A percentile compares a stretch with the other conserved stretches of the same genome.
Evolutionary conservation across 768 basidiomycete genomes (phyloP).

Genomic region (Lactarius hengduanensis): DNA sequence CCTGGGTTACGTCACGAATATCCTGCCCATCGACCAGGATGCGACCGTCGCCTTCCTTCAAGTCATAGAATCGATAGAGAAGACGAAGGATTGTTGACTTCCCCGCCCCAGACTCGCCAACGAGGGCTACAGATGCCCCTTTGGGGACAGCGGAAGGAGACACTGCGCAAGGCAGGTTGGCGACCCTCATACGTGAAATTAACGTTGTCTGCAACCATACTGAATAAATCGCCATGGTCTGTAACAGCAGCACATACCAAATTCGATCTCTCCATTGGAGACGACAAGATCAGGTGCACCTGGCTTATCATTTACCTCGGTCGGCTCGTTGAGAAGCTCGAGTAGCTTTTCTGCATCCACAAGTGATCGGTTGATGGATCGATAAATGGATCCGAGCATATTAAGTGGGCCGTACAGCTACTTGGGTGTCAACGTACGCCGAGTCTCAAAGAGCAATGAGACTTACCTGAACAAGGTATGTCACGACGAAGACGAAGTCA

Average conservation of each 20-base stretch:
- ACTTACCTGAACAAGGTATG: conserved; percentile 74
- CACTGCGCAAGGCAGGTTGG: conserved; percentile 63
- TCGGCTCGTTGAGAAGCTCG: conserved; percentile 75
- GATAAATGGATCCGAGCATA: conserved; percentile 76
- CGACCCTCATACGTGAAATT: conserved; percentile 81
- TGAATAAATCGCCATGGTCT: conserved; percentile 5
- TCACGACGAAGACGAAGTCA: conserved; percentile 77
- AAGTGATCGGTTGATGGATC: conserved; percentile 69
- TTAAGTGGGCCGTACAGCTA: conserved; percentile 74
- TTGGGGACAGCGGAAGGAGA: conserved; percentile 89
- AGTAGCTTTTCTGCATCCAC: conserved; percentile 85
- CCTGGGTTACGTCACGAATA: conserved; percentile 83
- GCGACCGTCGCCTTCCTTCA: conserved; percentile 71
- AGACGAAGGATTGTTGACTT: conserved; percentile 86
- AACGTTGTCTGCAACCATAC: conserved; percentile 62
- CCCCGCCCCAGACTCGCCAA: conserved; percentile 79
- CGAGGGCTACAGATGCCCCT: conserved; percentile 84
- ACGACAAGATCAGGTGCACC: conserved; percentile 72
- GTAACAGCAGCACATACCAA: conserved; percentile 51
- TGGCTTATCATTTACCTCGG: conserved; percentile 79
- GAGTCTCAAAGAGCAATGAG: not conserved
- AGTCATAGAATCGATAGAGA: conserved; percentile 90
- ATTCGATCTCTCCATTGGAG: conserved; percentile 78
- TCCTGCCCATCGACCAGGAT: conserved; percentile 87
- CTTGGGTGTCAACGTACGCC: conserved; percentile 14